Conservation (phyloP, 2,329 filamentous ascomycete genomes). For the Scopulariopsis brevicaulis region DNA sequence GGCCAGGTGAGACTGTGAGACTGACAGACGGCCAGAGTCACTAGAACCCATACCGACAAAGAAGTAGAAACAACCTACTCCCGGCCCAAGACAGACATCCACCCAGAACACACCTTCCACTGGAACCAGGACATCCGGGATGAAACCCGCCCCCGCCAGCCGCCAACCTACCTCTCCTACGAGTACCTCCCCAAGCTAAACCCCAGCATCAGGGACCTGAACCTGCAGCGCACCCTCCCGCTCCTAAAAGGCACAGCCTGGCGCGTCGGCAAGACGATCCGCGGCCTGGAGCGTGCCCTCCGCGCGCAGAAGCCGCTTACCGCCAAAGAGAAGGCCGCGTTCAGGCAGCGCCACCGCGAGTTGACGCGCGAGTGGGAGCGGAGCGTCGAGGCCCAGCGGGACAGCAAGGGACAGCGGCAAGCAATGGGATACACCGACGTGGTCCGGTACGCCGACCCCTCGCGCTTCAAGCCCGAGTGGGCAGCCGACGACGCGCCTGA, state of each 20-base stretch:
- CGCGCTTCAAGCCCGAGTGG: constrained; percentile 6
- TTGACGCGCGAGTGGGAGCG: constrained; percentile 6
- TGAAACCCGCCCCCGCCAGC: background rate
- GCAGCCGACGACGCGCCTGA: constrained; percentile 3
- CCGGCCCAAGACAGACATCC: background rate
- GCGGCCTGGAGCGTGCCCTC: constrained; percentile 6
- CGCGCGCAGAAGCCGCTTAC: constrained; percentile 6
- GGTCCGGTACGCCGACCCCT: constrained; percentile 19
- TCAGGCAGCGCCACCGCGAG: background rate
- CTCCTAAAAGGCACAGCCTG: constrained; percentile 22
- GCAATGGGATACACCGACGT: constrained; percentile 15
- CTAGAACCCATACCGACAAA: background rate
- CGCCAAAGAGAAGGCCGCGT: constrained; percentile 5
- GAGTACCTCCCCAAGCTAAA: background rate
- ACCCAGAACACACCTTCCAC: constrained; percentile 1
- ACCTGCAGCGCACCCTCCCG: background rate
- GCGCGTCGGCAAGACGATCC: constrained; percentile 24
- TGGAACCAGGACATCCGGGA: background rate
- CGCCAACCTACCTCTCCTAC: background rate
- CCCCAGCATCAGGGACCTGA: background rate
- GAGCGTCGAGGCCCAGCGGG: constrained; percentile 9
- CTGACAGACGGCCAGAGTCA: background rate
- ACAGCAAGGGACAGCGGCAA: constrained; percentile 5
- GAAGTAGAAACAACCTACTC: background rate
- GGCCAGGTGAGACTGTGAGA: background rate